Evolutionary conservation across 306 rosid genomes (phyloP).

Genomic region (Cucurbita pepo): DNA sequence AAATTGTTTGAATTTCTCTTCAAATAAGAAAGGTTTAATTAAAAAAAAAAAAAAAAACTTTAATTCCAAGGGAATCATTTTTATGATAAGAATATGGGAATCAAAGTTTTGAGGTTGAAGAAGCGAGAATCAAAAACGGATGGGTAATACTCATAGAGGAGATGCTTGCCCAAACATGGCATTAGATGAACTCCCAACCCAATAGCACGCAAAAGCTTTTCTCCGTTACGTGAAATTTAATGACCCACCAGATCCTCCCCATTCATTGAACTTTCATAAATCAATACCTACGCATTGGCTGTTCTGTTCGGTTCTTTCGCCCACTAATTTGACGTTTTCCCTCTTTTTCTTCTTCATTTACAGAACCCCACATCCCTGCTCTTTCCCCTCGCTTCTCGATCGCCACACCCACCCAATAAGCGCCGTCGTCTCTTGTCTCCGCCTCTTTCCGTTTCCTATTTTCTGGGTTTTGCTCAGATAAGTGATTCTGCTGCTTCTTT

Average conservation of each 20-base stretch:
- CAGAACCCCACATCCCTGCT: not conserved
- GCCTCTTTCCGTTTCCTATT: not conserved
- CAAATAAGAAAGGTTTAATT: too few species aligned
- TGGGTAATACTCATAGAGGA: not conserved
- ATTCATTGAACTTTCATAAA: constrained; percentile 25
- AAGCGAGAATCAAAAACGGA: not conserved
- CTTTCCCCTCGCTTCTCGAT: not conserved
- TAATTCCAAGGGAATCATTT: not conserved
- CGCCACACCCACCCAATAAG: not conserved
- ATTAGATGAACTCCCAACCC: not conserved
- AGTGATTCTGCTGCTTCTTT: not conserved
- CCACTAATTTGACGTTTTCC: not conserved
- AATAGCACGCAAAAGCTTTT: not conserved
- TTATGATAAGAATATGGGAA: not conserved
- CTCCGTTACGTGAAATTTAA: not conserved
- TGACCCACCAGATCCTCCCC: constrained; percentile 19
- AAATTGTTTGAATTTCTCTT: too few species aligned
- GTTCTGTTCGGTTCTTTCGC: not conserved
- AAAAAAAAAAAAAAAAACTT: not conserved
- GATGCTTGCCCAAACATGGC: not conserved
- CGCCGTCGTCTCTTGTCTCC: not conserved
- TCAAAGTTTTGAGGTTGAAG: not conserved
- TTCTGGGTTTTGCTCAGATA: not conserved
- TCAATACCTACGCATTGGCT: not conserved
- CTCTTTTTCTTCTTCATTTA: not conserved